Base-by-base conservation (phyloP, 1,284 basidiomycete species). In the Ganoderma boninense region DNA sequence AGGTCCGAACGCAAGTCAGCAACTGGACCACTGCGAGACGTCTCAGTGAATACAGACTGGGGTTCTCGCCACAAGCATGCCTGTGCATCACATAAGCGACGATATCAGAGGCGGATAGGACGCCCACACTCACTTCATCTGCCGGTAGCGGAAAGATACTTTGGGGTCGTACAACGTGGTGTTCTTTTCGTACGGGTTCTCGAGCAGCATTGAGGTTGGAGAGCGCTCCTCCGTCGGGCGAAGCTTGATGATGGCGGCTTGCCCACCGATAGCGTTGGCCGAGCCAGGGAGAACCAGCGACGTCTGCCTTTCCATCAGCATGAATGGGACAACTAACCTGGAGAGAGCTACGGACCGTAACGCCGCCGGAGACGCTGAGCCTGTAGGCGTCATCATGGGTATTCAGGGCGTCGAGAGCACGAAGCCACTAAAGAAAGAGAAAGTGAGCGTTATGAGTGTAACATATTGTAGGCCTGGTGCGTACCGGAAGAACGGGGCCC, bases 211-310 rank as follows among this genome's bases (percentile, higher is more conserved):
- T 0, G 85, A 84, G 11, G 82, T 81, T 13, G 86, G 80, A 4
- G 86, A 83, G 40, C 80, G 79, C 69, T 86, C 85, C 2, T 69
- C 71, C 0, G 86, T 86, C 16, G 77, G 73, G 18, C 87, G 79
- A 18, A 87, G 77, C 74, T 90, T 90, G 77, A 89, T 85, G 11
- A 83, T 76, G 74, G 86, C 87, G 0, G 85, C 77, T 66, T 79
- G 77, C 0, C 78, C 78, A 26, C 78, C 86, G 49, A 87, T 85
- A 20, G 82, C 84, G 74, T 86, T 82, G 11, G 83, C 85, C 6
- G 82, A 84, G 7, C 87, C 87, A 2, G 87, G 86, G 0, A 88
- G 81, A 14, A 87, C 79, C 29, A 87, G 78, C 13, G 83, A 77
- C 0, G 85, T 73, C 72, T 73, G 13, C 20, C 1, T 13, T 13